Base-by-base conservation (phyloP, 2,329 filamentous ascomycete species). In the Myriosclerotinia curreyana region DNA sequence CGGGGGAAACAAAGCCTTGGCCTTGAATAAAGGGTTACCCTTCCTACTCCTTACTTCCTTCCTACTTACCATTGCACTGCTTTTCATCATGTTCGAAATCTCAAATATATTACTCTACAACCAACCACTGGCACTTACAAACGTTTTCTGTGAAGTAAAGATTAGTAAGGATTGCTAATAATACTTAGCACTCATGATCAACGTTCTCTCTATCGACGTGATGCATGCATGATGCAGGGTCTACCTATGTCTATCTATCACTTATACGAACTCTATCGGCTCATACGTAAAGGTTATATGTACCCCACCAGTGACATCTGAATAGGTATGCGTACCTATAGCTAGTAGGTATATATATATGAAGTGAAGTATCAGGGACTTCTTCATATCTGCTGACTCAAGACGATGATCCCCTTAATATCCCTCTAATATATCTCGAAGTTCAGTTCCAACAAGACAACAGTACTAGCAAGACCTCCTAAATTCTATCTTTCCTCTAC, bases 211-310 rank as follows among this genome's bases (percentile, higher is more conserved):
- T 55, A n/a, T n/a, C n/a, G n/a, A n/a, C 36, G 38, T 31, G 20
- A 40, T 55, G 52, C 52, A 40, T 55, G 52, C 52, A 55, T 28
- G 36, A 42, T 42, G 36, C 52, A 55, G 17, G 52, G 15, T 25
- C 38, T 55, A 38, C 17, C n/a, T n/a, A n/a, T n/a, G n/a, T n/a
- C n/a, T n/a, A n/a, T n/a, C n/a, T n/a, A n/a, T n/a, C n/a, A n/a
- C n/a, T n/a, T 5, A 52, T 15, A 28, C 22, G 17, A 55, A 42
- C 52, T 42, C 36, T 28, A 42, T 42, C 36, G 31, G 36, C 22
- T n/a, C 36, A 40, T 28, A 54, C 28, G 28, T 31, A 31, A 31
- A 31, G 28, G 28, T 31, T 31, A 31, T 31, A n/a, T n/a, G n/a
- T n/a, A 31, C 52, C 52, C 52, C 52, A 55, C 52, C 25, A 55